Evolutionary conservation across 2,329 filamentous ascomycete species (phyloP).

Genomic region (Zymoseptoria crescenta): DNA sequence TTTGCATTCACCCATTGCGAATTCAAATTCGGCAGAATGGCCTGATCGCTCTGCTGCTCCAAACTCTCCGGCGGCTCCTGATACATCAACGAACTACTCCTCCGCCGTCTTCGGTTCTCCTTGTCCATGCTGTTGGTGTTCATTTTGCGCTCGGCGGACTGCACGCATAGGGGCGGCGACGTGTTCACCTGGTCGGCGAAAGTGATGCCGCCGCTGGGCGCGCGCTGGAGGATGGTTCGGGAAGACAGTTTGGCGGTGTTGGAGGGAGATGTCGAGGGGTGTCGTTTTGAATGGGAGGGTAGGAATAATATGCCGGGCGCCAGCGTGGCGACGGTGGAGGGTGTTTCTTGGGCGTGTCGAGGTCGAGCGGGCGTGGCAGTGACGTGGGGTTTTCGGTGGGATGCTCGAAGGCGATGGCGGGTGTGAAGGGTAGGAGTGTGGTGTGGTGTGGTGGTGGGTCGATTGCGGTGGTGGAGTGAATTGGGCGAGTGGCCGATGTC

Average conservation of each 20-base stretch:
- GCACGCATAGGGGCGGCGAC: slow-evolving; percentile 22
- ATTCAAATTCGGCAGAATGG: slow-evolving; percentile 88
- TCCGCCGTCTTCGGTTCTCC: slow-evolving; percentile 58
- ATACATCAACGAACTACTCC: slow-evolving; percentile 97
- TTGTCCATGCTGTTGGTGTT: slow-evolving; percentile 49
- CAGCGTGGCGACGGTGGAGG: slow-evolving; percentile 17
- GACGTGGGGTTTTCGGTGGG: background rate
- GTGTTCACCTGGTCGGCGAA: slow-evolving; percentile 72
- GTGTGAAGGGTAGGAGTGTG: background rate
- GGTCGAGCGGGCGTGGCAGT: background rate
- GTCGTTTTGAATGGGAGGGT: slow-evolving; percentile 13
- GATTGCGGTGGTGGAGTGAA: background rate
- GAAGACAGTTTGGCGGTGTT: slow-evolving; percentile 97
- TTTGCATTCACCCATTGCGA: slow-evolving; percentile 99
- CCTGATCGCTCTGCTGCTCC: slow-evolving; percentile 96
- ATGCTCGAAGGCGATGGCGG: background rate
- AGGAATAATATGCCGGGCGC: slow-evolving; percentile 22
- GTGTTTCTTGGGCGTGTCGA: background rate
- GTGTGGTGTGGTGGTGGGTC: background rate
- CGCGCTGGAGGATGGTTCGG: slow-evolving; percentile 66
- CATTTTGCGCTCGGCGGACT: slow-evolving; percentile 37
- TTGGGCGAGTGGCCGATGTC: background rate
- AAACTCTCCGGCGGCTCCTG: slow-evolving; percentile 93
- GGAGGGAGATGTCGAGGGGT: slow-evolving; percentile 15
- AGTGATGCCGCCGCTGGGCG: slow-evolving; percentile 57